Evolutionary conservation across 257 asterid genomes (phyloP), one percentile per base, ranked within the genome.

Genomic region (Datura wrightii): DNA sequence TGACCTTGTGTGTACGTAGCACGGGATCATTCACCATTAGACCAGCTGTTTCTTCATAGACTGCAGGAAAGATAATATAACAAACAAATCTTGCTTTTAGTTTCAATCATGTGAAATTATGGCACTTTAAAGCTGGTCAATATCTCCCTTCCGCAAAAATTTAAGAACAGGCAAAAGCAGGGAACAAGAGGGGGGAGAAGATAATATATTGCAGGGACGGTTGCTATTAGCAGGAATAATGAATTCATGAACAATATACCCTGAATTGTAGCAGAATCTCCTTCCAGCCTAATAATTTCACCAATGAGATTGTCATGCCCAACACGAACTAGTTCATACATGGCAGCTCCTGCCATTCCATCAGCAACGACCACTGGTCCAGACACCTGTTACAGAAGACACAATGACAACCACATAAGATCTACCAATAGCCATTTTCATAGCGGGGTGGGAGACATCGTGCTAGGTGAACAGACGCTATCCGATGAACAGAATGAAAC

Each of bases 321-420:
- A 66, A 96, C 99, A 84, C 99, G 99, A 80, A 96, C 99, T 74
- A 96, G 91, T 82, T 96, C 99, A 66, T 96, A 96, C 99, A 96
- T 96, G 85, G 99, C 99, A 89, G 99, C 99, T 83, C 99, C 99
- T 3, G 90, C 95, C 99, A 96, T 96, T 86, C 98, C 99, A 92
- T 96, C 99, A 79, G 99, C 99, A 87, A 96, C 94, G 31, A 96
- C 99, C 84, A 96, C 99, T 0, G 99, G 99, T 82, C 99, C 99
- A 50, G 99, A 96, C 5, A 96, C 99, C 99, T 96, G 84, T 67
- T 69, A 18, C 7, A 67, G 52, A 83, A 84, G 58, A 65, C 18
- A 44, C 69, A 66, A 83, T 24, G 54, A 42, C 76, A 81, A 48
- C 42, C 69, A 48, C 62, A 50, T 76, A 76, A 50, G 14, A 11